Evolutionary conservation across 441 rosid genomes (phyloP).

Genomic region (Populus trichocarpa): DNA sequence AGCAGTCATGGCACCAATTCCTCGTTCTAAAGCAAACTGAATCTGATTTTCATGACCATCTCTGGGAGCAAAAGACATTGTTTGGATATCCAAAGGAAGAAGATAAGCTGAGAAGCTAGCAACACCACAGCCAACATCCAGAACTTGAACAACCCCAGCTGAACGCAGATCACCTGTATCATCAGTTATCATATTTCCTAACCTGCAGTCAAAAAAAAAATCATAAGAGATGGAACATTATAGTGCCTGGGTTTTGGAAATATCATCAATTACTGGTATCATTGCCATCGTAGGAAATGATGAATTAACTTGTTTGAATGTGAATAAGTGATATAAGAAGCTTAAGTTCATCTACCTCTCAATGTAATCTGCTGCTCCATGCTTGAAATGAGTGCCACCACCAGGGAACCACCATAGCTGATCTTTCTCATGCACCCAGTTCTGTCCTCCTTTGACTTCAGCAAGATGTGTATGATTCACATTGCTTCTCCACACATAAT

Average conservation of each 20-base stretch:
- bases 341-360: slow-evolving; percentile 48
- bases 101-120: slow-evolving; percentile 97
- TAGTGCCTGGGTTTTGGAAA: neutral
- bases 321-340: neutral
- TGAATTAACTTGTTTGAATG: slow-evolving; percentile 4
- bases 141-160: slow-evolving; percentile 83
- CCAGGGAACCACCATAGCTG: slow-evolving; percentile 97
- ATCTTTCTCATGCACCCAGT: slow-evolving; percentile 82
- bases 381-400: slow-evolving; percentile 97
- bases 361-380: slow-evolving; percentile 91
- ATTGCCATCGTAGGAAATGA: neutral
- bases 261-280: neutral
- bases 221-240: neutral
- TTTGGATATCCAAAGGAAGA: slow-evolving; percentile 73
- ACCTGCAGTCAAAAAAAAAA: slow-evolving; percentile 38
- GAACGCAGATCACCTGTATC: slow-evolving; percentile 80
- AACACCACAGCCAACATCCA: slow-evolving; percentile 98
- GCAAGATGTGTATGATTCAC: slow-evolving; percentile 92
- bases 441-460: slow-evolving; percentile 89
- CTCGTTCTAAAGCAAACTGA: slow-evolving; percentile 96
- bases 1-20: slow-evolving; percentile 85
- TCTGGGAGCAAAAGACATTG: slow-evolving; percentile 97
- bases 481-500: slow-evolving; percentile 89
- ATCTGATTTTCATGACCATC: slow-evolving; percentile 96
- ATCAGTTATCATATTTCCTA: slow-evolving; percentile 75